Base-by-base conservation (phyloP, 2,329 filamentous ascomycete genomes). In the Dactylella cylindrospora region DNA sequence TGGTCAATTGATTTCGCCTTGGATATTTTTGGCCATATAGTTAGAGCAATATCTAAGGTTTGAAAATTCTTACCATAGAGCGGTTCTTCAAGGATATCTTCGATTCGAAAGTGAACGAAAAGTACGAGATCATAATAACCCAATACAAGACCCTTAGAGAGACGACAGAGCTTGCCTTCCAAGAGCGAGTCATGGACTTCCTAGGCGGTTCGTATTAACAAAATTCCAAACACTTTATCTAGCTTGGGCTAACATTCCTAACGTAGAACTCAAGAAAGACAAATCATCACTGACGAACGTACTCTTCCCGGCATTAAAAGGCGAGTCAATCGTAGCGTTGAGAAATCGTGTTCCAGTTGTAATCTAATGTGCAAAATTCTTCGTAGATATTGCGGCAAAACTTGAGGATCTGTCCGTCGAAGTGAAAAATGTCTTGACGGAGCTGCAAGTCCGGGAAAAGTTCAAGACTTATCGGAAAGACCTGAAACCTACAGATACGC, bases 131-230 rank as follows among this genome's bases (percentile, higher is more conserved):
- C 1, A 54, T 62, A 31, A 44, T 54, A 15, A 31, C 43, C 3
- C 38, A 32, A 10, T 62, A 62, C 15, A 39, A 49, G 2, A 49
- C 19, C 2, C 36, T 62, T n/a, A 26, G 57, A 6, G 25, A 38
- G 23, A 50, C 54, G 8, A 49, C 49, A 3, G 50, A 54, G 20
- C 49, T 54, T 49, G 57, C 57, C 8, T 62, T 62, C 17, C 49
- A 54, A 26, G 57, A 62, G 40, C 26, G 57, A 23, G 50, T 62
- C 8, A 54, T 62, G 57, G 57, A 62, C 20, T 54, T 43, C 1
- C 36, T 62, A 8, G 57, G 54, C 49, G 57, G 57, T 62, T n/a
- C n/a, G n/a, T n/a, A n/a, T n/a, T n/a, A n/a, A n/a, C n/a, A n/a
- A n/a, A n/a, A n/a, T n/a, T n/a, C n/a, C n/a, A n/a, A n/a, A n/a